Base-by-base conservation (phyloP, 352 stramenopile genomes). In the Peronospora tabacina region DNA sequence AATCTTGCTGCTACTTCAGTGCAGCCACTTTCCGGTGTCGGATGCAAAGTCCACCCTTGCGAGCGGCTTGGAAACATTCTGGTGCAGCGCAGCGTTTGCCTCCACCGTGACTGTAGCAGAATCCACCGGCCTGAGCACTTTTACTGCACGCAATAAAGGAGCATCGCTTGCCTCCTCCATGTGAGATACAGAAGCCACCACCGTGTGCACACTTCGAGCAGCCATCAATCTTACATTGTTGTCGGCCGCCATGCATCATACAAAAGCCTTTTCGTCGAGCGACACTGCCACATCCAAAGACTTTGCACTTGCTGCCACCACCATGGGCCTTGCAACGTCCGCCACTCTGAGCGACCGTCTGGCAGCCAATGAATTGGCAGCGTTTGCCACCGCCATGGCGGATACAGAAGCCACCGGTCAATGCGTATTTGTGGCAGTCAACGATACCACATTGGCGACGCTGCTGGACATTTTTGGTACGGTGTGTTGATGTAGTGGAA, bases 291-390 rank as follows among this genome's bases (percentile, higher is more conserved):
- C 79, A 90, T 22, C 59, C 60, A 7, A 39, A n/a, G 8, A 75
- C 42, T 55, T 79, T 76, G 70, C 83, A 94, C 45, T 85, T 86
- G 57, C 81, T 90, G 30, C 83, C 83, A 20, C 83, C 83, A 26
- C 83, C 83, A 34, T 94, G 83, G 11, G 78, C 75, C 52, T 88
- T 92, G 68, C 83, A 94, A 4, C 78, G 65, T 2, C 83, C 83
- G 2, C 83, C 81, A 49, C 79, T 87, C 46, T 92, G 76, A 7
- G 82, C 81, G 7, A 87, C 78, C 0, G 82, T 92, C 28, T 66
- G 56, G 39, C 81, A 91, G 20, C 68, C 55, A 1, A 70, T 58
- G 10, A 61, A 55, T 38, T 59, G 80, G 58, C 81, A 91, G 5
- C 73, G 77, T 49, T 91, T 91, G 44, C 81, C 78, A 5, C 81